These are phyloP conservation scores for Butyriboletus loyo DNA, from an alignment of 768 basidiomycete species.

Conservation along the genomic window DNA sequence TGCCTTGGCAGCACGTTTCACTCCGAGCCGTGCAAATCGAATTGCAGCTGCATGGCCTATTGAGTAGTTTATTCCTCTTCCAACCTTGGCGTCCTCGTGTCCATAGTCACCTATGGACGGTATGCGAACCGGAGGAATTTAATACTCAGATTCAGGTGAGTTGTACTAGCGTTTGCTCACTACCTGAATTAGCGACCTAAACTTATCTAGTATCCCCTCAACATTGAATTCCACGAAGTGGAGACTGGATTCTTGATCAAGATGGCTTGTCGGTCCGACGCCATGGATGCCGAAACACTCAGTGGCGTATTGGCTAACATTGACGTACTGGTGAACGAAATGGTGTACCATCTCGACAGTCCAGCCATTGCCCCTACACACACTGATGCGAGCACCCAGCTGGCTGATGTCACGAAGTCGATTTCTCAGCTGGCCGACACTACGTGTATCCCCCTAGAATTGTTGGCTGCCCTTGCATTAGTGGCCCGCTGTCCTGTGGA, in stretches of 20 bases:
- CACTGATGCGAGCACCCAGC: background rate
- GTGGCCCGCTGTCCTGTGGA: conserved; percentile 28
- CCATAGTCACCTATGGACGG: conserved; percentile 18
- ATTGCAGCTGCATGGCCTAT: conserved; percentile 31
- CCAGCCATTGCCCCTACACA: conserved; percentile 1
- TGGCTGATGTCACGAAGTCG: background rate
- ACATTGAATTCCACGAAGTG: conserved; percentile 39
- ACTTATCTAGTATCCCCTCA: conserved; percentile 40
- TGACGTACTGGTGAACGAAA: conserved; percentile 17
- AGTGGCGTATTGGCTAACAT: conserved; percentile 11
- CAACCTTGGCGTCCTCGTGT: conserved; percentile 27
- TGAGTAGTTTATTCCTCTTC: conserved; percentile 46
- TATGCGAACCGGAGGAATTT: conserved; percentile 16
- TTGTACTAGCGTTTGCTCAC: background rate
- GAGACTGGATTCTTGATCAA: conserved; percentile 32
- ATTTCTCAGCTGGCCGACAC: background rate
- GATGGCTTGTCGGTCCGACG: conserved; percentile 34
- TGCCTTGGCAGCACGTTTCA: conserved; percentile 47
- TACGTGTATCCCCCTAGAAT: conserved; percentile 4
- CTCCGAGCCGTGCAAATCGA: conserved; percentile 39
- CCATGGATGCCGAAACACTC: conserved; percentile 27
- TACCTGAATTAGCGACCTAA: background rate
- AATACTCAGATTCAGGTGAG: conserved; percentile 31
- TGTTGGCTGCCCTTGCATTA: conserved; percentile 11
- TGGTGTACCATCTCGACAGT: conserved; percentile 20